Evolutionary conservation across 2,329 filamentous ascomycete genomes (phyloP).

Genomic region (Nakataea oryzae): DNA sequence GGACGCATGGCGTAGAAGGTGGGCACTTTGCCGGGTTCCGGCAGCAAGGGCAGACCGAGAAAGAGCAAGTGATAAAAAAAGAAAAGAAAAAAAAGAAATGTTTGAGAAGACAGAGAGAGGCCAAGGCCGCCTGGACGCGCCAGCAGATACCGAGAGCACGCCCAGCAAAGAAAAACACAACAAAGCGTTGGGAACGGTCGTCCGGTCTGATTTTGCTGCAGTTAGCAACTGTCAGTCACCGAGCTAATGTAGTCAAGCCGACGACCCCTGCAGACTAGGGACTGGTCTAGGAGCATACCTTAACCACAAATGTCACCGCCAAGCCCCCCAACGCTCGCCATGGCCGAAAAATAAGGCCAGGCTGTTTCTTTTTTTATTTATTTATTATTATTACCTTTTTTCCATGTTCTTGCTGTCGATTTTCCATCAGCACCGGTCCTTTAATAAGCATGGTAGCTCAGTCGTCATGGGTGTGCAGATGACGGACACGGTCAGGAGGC

Average conservation of each 20-base stretch:
- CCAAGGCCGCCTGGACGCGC: neutral
- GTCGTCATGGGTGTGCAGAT: too few relatives aligned
- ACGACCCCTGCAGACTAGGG: neutral
- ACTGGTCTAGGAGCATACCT: neutral
- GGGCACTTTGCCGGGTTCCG: neutral
- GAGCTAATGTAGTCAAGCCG: neutral
- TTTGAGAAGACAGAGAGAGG: neutral
- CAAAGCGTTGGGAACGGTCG: neutral
- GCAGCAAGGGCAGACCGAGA: neutral
- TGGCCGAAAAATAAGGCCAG: too few relatives aligned
- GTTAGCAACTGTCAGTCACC: neutral
- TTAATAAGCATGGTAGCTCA: too few relatives aligned
- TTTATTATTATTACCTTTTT: too few relatives aligned
- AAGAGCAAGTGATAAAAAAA: too few relatives aligned
- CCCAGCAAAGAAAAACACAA: neutral
- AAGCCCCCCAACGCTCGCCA: neutral
- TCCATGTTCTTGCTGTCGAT: too few relatives aligned
- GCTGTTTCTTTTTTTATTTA: neutral
- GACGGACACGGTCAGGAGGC: too few relatives aligned
- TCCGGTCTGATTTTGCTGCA: neutral
- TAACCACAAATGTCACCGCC: neutral
- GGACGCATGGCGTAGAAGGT: neutral
- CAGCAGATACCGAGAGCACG: neutral
- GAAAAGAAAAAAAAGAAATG: too few relatives aligned
- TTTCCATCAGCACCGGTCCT: too few relatives aligned